Percentiles rank a stretch among this genome's conserved stretches.
Conservation (phyloP, 257 asterid species). For the Plantago elongata region DNA sequence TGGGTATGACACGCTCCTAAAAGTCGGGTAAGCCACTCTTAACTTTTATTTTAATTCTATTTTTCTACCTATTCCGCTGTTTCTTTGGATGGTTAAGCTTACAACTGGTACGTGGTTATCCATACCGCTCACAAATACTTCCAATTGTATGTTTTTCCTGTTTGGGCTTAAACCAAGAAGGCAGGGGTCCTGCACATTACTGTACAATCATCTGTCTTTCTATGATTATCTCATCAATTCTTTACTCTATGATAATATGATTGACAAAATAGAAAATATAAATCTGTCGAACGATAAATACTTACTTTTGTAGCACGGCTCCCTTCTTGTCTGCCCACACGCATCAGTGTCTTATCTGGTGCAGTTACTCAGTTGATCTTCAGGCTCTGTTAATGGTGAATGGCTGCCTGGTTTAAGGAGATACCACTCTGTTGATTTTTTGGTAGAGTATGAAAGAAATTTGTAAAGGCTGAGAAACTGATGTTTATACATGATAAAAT, state of each 20-base stretch:
- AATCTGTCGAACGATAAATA: too few relatives aligned
- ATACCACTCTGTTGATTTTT: not conserved
- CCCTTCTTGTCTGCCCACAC: too few relatives aligned
- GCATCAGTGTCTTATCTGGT: not conserved
- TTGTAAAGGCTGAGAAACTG: not conserved
- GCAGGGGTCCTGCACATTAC: not conserved
- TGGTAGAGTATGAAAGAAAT: not conserved
- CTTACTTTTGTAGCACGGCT: too few relatives aligned
- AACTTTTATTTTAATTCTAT: slow-evolving; percentile 4
- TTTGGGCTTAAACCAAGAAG: not conserved
- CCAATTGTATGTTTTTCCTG: too few relatives aligned
- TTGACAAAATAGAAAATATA: too few relatives aligned
- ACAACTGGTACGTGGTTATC: not conserved
- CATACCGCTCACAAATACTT: too few relatives aligned
- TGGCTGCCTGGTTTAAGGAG: not conserved
- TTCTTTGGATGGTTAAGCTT: not conserved
- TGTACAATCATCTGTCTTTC: not conserved
- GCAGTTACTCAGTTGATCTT: not conserved
- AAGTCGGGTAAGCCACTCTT: slow-evolving; percentile 65
- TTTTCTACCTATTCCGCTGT: not conserved
- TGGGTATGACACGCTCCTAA: slow-evolving; percentile 77
- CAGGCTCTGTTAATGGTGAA: not conserved
- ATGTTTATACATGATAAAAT: not conserved
- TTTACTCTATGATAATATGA: too few relatives aligned
- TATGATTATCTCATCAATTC: not conserved